phyloP scores from a whole-genome alignment of 1,284 basidiomycete genomes.

The Cutaneotrichosporon curvatum region DNA sequence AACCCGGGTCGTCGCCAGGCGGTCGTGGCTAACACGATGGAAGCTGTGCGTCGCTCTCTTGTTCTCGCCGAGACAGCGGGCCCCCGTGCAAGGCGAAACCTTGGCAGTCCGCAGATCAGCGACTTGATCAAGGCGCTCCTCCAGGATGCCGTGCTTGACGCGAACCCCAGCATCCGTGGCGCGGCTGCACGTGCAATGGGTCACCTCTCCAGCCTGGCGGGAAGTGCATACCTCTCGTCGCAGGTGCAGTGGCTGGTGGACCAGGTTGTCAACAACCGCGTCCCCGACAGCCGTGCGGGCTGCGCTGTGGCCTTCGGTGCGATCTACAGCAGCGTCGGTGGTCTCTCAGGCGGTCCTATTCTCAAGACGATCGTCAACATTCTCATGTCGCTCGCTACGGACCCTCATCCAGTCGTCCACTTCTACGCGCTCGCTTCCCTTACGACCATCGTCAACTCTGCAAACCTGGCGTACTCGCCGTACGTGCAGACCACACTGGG shows the following conservation, averaged over 20 bases:
- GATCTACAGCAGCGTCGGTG: slow-evolving; percentile 87
- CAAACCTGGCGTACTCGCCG: slow-evolving; percentile 83
- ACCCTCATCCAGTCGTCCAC: slow-evolving; percentile 95
- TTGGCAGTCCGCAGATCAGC: slow-evolving; percentile 65
- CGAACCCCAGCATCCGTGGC: slow-evolving; percentile 67
- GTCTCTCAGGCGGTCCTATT: slow-evolving; percentile 84
- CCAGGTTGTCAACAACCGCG: slow-evolving; percentile 91
- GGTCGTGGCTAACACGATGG: slow-evolving; percentile 70
- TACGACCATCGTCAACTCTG: slow-evolving; percentile 79
- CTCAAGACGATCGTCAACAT: slow-evolving; percentile 95
- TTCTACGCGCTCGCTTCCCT: slow-evolving; percentile 86
- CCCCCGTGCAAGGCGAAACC: slow-evolving; percentile 58
- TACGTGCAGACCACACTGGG: slow-evolving; percentile 84
- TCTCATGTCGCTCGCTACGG: slow-evolving; percentile 87
- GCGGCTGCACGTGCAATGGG: slow-evolving; percentile 88
- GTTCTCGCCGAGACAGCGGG: slow-evolving; percentile 53
- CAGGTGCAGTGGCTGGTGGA: slow-evolving; percentile 91
- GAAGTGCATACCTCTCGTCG: slow-evolving; percentile 73
- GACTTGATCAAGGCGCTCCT: slow-evolving; percentile 64
- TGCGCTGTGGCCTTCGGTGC: slow-evolving; percentile 91
- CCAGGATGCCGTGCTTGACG: slow-evolving; percentile 73
- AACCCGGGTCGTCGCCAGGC: slow-evolving; percentile 86
- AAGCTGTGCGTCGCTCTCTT: slow-evolving; percentile 73
- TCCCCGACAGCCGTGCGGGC: slow-evolving; percentile 86
- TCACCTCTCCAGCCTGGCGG: slow-evolving; percentile 73